Base-by-base conservation (phyloP, 2,329 filamentous ascomycete genomes). In the Phialocephala subalpina region DNA sequence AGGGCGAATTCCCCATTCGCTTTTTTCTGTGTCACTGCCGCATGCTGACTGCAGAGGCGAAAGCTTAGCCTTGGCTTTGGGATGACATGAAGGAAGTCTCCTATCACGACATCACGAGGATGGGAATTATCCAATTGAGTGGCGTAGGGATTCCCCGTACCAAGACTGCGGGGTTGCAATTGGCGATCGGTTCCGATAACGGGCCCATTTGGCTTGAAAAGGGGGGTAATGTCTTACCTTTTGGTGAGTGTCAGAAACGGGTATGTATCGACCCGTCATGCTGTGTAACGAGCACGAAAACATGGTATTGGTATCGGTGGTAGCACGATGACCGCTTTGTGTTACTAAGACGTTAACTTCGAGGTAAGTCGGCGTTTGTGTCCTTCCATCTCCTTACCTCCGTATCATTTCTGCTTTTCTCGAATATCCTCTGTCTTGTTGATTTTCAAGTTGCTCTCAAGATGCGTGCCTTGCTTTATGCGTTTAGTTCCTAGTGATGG, bases 141-240 rank as follows among this genome's bases (percentile, higher is more conserved):
- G 3, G n/a, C 8, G 20, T 8, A 49, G n/a, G 40, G 14, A 18
- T 42, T 42, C 40, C 40, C 40, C 40, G 40, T n/a, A 42, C 20
- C 45, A 18, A 12, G 5, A 14, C 45, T 49, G 45, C 45, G n/a
- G 20, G n/a, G n/a, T 25, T 33, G 4, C n/a, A 49, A 49, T 5
- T 42, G 45, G 45, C 45, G 45, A n/a, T 49, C 45, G 45, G 45
- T 49, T 25, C 45, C 45, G 45, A 5, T 49, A 9, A 33, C n/a
- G 45, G n/a, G 45, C 11, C 22, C 40, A 18, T 8, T 14, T 25
- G 9, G n/a, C 7, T 18, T 49, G 11, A 11, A 49, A 20, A 49
- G n/a, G 45, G 45, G 45, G n/a, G n/a, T n/a, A 33, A 9, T 9
- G 4, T 25, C 45, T n/a, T 49, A 49, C 20, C n/a, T 45, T 49